Evolutionary conservation across 2,329 filamentous ascomycete species (phyloP), one percentile per base, ranked within the genome.

Genomic region (Rhynchosporium agropyri): DNA sequence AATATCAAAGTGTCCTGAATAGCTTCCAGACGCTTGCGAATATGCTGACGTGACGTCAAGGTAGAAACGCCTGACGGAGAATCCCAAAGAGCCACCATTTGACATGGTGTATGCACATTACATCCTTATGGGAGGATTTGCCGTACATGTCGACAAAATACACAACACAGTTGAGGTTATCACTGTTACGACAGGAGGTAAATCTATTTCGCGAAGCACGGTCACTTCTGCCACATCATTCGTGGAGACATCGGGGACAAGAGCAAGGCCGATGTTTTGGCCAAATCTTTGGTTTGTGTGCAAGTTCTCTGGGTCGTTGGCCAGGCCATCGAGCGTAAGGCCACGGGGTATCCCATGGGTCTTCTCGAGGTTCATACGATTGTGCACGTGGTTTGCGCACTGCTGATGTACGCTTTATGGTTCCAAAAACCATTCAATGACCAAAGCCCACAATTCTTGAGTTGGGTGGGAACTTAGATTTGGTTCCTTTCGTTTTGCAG

Each of bases 371-470:
- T 58, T 4, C 58, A 66, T 56, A 66, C 64, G 15, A 20, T 63
- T 10, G 60, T 58, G 3, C 64, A 66, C 51, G 57, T 64, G 13
- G 20, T 68, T 2, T 67, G 65, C 38, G 63, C 61, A 2, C 29
- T 68, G 4, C 10, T 64, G 7, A 67, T 65, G 42, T 68, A 67
- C 40, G 20, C 40, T 4, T 9, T 68, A 7, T 67, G 65, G 66
- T 51, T 60, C 33, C 50, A 61, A 6, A 68, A 66, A 40, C 66
- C 66, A 15, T 43, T 60, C 3, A 60, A 63, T 42, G 53, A 64
- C 10, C 46, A 51, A 54, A 56, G 1, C 54, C 63, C 3, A 66
- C 58, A 1, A 61, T 63, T n/a, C 4, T 64, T 29, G 36, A 57
- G 7, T 60, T 65, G 15, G 10, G 38, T 2, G 49, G 45, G 3